Base-by-base conservation (phyloP, 2,329 filamentous ascomycete species). In the Cordyceps sp. region DNA sequence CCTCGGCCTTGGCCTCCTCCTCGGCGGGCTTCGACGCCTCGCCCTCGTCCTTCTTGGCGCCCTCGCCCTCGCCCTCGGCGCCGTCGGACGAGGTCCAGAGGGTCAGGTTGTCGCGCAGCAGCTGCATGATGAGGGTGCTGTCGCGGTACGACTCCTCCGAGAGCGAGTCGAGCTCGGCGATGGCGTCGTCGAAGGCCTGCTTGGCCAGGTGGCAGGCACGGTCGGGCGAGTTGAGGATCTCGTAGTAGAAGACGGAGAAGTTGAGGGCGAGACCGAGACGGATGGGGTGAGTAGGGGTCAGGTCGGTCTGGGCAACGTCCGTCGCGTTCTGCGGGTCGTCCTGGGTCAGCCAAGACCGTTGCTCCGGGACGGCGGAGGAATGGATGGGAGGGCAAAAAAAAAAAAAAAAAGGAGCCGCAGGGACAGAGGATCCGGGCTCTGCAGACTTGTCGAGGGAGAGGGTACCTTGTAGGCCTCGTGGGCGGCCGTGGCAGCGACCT, bases 231-330 rank as follows among this genome's bases (percentile, higher is more conserved):
- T 96, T 98, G 53, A 96, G 72, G 58, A 96, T 98, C 76, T 98
- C 90, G 62, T 98, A 98, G 78, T 96, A 96, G 73, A 94, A 96
- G 53, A 94, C 86, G 44, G 86, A 93, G 77, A 96, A 94, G 79
- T 94, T 96, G 48, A 96, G 77, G 45, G 88, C 88, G 52, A 96
- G 79, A 59, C 88, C 88, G 45, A 96, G 82, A 53, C 88, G 86
- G 67, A 96, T 96, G 49, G 88, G 88, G 72, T 96, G 88, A 39
- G 90, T 96, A 39, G 88, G 88, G 41, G 88, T 86, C 47, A 96
- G 79, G 64, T 96, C 88, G 43, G 83, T 93, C 70, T 94, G 88
- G 48, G 90, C 90, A 53, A 96, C 86, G 53, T 94, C 88, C 66
- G 90, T 96, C 48, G 88, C 88, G 62, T n/a, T n/a, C n/a, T n/a